Evolutionary conservation across 2,329 filamentous ascomycete species (phyloP), one percentile per base, ranked within the genome.

Genomic region (Colletotrichum acutatum): DNA sequence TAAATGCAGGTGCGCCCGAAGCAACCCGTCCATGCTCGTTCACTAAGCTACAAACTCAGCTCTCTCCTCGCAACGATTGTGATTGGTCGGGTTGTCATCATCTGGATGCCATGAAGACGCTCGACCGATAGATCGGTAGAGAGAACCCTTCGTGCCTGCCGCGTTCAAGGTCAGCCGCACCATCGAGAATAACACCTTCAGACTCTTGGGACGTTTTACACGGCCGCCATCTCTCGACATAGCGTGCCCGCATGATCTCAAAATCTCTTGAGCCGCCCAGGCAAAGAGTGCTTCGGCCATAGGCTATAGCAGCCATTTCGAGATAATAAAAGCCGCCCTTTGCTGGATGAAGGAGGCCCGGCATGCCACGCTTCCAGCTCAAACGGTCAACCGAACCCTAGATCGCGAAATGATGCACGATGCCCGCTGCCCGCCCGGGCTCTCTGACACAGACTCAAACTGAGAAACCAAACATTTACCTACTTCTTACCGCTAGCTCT

Each of bases 351-450:
- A 24, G 7, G 53, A 30, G 32, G 24, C 22, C 37, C 32, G 19
- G 54, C n/a, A 37, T 26, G 42, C 14, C 42, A 53, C 22, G 28
- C 42, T 22, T 32, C 14, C 52, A 30, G 30, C 53, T 56, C 59
- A 69, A 72, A 72, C 70, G 46, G 54, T 69, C 59, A 59, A 72
- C 59, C 46, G 60, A 72, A 72, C 66, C 69, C 60, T 72, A 56
- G 60, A 56, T 57, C 54, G 12, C 56, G 66, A 37, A 46, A 58
- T 42, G 24, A 68, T 72, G 65, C 59, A 68, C 37, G 28, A 68
- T 64, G 42, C 30, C 52, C 56, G 28, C 34, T 63, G 56, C 56
- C 57, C 53, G 65, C 58, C 53, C 46, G 14, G 24, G 37, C 60
- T 52, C 52, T 22, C 24, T 24, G 8, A 32, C 69, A 64, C 69